Percentiles rank a stretch among this genome's conserved stretches.
phyloP scores from a whole-genome alignment of 2,329 filamentous ascomycete species.

The Fusarium odoratissimum region DNA sequence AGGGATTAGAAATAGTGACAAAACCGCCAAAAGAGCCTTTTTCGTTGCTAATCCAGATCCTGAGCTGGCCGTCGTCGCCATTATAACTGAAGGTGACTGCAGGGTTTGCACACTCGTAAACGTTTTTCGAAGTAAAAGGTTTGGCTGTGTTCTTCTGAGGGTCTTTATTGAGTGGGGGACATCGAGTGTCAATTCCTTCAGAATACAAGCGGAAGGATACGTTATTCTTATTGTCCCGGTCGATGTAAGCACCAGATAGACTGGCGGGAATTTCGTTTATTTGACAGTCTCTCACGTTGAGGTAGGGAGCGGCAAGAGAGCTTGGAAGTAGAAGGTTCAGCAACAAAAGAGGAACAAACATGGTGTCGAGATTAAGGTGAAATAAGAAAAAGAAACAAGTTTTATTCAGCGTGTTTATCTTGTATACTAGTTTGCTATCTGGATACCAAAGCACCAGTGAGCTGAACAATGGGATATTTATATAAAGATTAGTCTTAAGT shows the following conservation, averaged over 20 bases:
- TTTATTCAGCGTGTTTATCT: background rate
- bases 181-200: background rate
- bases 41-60: background rate
- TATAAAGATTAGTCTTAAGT: background rate
- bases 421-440: too few relatives aligned
- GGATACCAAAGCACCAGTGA: fast-evolving
- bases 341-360: background rate
- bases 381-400: background rate
- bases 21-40: background rate
- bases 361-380: fast-evolving
- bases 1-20: background rate
- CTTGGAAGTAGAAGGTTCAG: background rate
- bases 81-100: background rate
- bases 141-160: background rate
- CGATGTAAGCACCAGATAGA: background rate
- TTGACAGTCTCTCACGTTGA: background rate
- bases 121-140: background rate
- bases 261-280: background rate
- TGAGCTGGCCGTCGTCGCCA: background rate
- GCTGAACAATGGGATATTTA: fast-evolving
- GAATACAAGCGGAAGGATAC: background rate
- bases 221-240: background rate
- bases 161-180: background rate
- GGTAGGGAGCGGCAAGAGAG: background rate
- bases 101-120: background rate